These are phyloP conservation scores for Blastosporella zonata DNA, from an alignment of 1,284 basidiomycete genomes.

Conservation along the genomic window DNA sequence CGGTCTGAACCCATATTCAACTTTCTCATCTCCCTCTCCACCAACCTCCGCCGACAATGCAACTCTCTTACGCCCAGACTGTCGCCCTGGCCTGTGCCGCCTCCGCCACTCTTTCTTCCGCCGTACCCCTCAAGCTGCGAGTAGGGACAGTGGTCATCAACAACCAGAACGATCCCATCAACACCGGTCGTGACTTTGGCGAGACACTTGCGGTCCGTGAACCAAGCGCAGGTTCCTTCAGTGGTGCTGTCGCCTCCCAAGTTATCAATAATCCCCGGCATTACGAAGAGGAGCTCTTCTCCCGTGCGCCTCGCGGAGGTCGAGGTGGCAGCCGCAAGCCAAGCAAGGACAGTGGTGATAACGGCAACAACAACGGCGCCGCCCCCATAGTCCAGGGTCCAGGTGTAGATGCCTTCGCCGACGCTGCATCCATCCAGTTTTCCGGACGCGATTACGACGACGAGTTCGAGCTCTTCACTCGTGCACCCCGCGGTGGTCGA, in stretches of 20 bases:
- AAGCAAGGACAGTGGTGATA: background rate
- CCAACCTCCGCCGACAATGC: conserved; percentile 5
- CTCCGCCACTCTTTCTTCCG: conserved; percentile 7
- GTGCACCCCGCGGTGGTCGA: background rate
- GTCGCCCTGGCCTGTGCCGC: conserved; percentile 9
- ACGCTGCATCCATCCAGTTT: background rate
- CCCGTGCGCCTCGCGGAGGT: conserved; percentile 1
- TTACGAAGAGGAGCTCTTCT: conserved; percentile 1
- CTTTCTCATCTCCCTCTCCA: background rate
- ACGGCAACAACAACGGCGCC: background rate
- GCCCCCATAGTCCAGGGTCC: background rate
- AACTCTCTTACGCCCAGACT: conserved; percentile 11
- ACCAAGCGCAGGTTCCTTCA: background rate
- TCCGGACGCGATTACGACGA: conserved; percentile 6
- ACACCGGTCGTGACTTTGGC: background rate
- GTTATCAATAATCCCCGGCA: background rate
- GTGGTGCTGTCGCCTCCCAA: background rate
- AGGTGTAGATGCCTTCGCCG: background rate
- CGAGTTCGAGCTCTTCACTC: background rate
- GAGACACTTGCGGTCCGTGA: background rate
- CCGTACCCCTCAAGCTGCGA: conserved; percentile 3
- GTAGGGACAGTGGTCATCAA: background rate
- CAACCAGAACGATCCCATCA: background rate
- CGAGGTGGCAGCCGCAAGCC: background rate
- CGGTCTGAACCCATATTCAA: conserved; percentile 3